Conservation (phyloP, 805 yeast species). For the Kuraishia hungarica region DNA sequence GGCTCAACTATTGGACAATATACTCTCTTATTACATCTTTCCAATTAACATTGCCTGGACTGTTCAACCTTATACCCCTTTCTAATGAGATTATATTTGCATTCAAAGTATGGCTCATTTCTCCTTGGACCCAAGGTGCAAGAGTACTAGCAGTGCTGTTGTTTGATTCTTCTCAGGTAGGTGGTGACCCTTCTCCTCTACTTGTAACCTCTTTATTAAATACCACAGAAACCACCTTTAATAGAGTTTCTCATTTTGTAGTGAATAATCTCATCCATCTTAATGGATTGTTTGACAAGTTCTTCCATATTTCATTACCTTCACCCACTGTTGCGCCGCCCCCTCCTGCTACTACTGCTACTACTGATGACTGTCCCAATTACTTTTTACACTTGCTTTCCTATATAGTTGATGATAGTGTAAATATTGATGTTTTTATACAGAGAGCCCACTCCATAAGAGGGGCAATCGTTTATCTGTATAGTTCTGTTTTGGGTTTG, state of each 20-base stretch:
- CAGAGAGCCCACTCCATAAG: background rate
- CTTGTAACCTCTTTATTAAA: background rate
- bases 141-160: background rate
- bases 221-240: background rate
- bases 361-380: background rate
- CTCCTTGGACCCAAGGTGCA: background rate
- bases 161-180: background rate
- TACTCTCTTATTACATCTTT: background rate
- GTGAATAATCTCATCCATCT: background rate
- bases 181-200: background rate
- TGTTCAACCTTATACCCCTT: background rate
- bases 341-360: background rate
- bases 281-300: background rate
- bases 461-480: background rate
- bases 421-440: background rate
- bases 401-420: background rate
- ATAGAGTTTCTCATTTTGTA: background rate
- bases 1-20: conserved; percentile 1
- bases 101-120: background rate
- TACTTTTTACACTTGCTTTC: background rate
- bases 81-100: background rate
- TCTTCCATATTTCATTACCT: background rate
- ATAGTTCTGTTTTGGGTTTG: background rate
- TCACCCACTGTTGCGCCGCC: background rate
- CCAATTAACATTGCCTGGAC: background rate